phyloP scores from a whole-genome alignment of 2,329 filamentous ascomycete genomes.

The Lasiodiplodia gonubiensis region DNA sequence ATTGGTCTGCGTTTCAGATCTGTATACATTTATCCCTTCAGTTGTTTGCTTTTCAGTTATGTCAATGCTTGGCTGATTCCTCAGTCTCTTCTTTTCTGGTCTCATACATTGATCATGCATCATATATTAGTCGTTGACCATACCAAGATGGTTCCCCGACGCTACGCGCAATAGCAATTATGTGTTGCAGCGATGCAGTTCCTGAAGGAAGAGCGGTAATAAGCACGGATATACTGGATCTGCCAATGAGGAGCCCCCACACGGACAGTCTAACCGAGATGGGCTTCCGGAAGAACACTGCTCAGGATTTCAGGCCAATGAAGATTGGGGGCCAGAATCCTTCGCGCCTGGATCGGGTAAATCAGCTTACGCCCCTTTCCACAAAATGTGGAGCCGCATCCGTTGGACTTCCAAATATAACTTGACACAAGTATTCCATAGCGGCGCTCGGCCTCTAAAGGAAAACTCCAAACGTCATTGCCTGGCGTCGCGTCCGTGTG shows the following conservation, averaged over 20 bases:
- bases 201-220: slow-evolving; percentile 5
- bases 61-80: too few relatives aligned
- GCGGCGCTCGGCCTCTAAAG: background rate
- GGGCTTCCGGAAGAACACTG: background rate
- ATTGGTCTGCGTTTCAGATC: too few relatives aligned
- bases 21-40: too few relatives aligned
- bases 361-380: slow-evolving; percentile 9
- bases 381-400: background rate
- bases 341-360: background rate
- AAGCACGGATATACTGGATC: background rate
- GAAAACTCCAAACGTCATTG: background rate
- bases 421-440: background rate
- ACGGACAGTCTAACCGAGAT: background rate
- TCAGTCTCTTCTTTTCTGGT: too few relatives aligned
- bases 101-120: too few relatives aligned
- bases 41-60: too few relatives aligned
- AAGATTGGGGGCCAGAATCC: slow-evolving; percentile 4
- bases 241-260: background rate
- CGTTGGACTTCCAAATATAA: background rate
- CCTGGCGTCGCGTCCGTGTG: background rate
- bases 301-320: background rate
- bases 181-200: slow-evolving; percentile 1
- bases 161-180: background rate
- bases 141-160: background rate
- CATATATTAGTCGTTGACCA: background rate